A percentile compares a stretch with the other conserved stretches of the same genome.
Evolutionary conservation across 2,329 filamentous ascomycete genomes (phyloP).

Genomic region (Cladophialophora yegresii): DNA sequence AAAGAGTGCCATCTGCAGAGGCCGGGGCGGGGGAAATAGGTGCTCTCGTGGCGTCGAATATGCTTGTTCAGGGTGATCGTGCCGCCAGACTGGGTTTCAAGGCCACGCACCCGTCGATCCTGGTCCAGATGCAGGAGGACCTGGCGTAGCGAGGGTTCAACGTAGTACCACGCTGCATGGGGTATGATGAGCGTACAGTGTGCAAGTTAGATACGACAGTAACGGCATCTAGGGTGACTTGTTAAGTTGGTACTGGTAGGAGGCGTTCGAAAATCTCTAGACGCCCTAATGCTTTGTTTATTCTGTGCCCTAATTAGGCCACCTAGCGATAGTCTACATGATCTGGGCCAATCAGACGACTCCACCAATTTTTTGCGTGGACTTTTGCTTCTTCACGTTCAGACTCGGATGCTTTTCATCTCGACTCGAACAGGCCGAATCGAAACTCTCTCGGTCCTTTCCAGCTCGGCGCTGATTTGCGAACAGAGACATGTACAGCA

Average conservation of each 20-base stretch:
- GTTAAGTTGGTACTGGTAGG: too few relatives aligned
- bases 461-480: neutral
- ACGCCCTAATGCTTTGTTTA: neutral
- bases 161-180: neutral
- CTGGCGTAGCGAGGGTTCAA: neutral
- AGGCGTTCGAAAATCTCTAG: too few relatives aligned
- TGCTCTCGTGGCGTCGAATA: conserved; percentile 18
- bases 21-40: conserved; percentile 19
- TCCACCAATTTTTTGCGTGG: neutral
- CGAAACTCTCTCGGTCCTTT: neutral
- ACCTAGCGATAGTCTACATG: neutral
- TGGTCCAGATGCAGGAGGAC: conserved; percentile 18
- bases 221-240: too few relatives aligned
- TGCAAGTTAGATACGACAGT: too few relatives aligned
- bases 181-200: too few relatives aligned
- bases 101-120: conserved; percentile 20
- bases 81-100: conserved; percentile 25
- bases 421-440: neutral
- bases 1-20: conserved; percentile 17
- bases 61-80: conserved; percentile 26
- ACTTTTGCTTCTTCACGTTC: neutral
- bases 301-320: neutral
- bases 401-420: neutral
- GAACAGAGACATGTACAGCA: neutral
- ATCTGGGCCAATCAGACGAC: neutral